These are phyloP conservation scores for Amanita polypyramis DNA, from an alignment of 768 basidiomycete genomes.

Conservation along the genomic window DNA sequence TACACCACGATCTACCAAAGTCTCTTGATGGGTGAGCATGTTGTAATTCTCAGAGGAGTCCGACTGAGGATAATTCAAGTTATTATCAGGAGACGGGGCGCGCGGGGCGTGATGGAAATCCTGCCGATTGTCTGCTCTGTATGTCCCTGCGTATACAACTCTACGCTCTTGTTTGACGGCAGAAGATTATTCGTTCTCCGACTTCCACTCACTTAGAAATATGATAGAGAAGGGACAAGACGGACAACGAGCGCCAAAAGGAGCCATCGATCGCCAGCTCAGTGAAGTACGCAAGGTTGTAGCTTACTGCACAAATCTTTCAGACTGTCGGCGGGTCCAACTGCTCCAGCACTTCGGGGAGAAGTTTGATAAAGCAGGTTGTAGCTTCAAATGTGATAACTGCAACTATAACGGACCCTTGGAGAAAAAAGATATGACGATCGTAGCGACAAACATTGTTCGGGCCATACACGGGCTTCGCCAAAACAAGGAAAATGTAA, in stretches of 20 bases:
- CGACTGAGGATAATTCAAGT: constrained; percentile 22
- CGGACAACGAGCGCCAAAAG: constrained; percentile 27
- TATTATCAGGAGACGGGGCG: constrained; percentile 97
- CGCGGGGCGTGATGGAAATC: constrained; percentile 83
- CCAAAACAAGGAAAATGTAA: constrained; percentile 38
- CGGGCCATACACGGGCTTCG: constrained; percentile 41
- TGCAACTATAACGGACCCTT: constrained; percentile 46
- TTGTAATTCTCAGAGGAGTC: background rate
- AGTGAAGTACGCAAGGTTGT: constrained; percentile 58
- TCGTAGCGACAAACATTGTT: constrained; percentile 44
- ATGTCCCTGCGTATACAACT: constrained; percentile 17
- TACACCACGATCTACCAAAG: constrained; percentile 77
- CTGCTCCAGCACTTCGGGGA: constrained; percentile 89
- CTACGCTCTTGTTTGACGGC: constrained; percentile 1
- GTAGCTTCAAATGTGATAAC: constrained; percentile 73
- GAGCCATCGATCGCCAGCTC: constrained; percentile 59
- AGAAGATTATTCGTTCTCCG: constrained; percentile 56
- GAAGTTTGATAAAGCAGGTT: constrained; percentile 55
- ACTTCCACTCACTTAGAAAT: constrained; percentile 41
- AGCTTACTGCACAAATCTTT: constrained; percentile 70
- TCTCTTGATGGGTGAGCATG: constrained; percentile 67
- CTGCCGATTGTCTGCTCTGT: constrained; percentile 86
- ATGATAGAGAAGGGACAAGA: constrained; percentile 53
- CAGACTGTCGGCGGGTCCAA: constrained; percentile 80
- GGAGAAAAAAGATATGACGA: constrained; percentile 49